Base-by-base conservation (phyloP, 148 eudicot species). In the Nyssa sinensis region DNA sequence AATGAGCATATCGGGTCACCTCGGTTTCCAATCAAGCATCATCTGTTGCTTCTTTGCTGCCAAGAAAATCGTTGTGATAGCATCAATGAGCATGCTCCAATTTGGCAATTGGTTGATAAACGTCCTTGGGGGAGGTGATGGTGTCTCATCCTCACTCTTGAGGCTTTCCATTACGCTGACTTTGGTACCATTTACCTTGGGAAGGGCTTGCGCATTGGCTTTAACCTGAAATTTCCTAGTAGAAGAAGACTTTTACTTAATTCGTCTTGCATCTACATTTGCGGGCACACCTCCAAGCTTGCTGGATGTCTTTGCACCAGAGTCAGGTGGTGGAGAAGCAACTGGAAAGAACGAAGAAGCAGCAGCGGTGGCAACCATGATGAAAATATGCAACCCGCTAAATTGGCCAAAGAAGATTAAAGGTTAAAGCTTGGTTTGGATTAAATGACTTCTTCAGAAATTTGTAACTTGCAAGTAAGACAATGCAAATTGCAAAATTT, bases 21-120 rank as follows among this genome's bases (percentile, higher is more conserved):
- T 93, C 1, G 98, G 90, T 74, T 96, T 96, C 99, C 99, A 96
- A 74, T 91, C 98, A 51, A 87, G 88, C 92, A 84, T 88, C 90
- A 81, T 89, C 98, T 89, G 87, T 63, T 93, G 98, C 85, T 89
- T 91, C 83, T 91, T 92, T 23, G 98, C 96, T 60, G 95, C 97
- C 87, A 96, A 87, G 73, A 96, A 89, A 16, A 89, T 77, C 2
- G 91, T 93, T 19, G 93, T 93, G 63, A 93, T 90, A 12, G 95
- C 96, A 79, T 90, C 96, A 77, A 93, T 89, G 69, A 93, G 96
- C 89, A 89, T 86, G 81, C 96, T 91, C 98, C 98, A 93, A 79
- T 93, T 93, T 47, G 93, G 92, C 81, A 93, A 83, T n/a, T 89
- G 95, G 66, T 93, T 93, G 37, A 89, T 87, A 66, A 91, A 93